Percentiles rank a stretch among this genome's conserved stretches.
Conservation (phyloP, 164 flowering plant species). For the Cinnamomum chago region DNA sequence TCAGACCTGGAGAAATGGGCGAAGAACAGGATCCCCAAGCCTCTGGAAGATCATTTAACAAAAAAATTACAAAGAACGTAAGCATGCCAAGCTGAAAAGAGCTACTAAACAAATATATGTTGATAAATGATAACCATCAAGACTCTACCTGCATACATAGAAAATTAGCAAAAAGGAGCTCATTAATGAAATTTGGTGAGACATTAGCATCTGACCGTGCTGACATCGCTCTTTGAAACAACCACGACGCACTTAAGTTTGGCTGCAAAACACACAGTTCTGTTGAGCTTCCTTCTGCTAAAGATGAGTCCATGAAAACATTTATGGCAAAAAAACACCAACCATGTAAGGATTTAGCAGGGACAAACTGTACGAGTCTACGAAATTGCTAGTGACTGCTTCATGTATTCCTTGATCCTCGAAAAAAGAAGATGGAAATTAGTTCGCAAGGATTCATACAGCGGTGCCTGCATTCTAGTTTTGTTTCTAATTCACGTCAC, state of each 20-base stretch:
- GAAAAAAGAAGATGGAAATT: slow-evolving; percentile 11
- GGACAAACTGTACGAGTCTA: slow-evolving; percentile 76
- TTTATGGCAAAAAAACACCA: slow-evolving; percentile 19
- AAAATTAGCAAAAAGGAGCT: slow-evolving; percentile 77
- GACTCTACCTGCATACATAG: slow-evolving; percentile 72
- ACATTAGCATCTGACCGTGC: slow-evolving; percentile 62
- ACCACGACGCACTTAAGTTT: slow-evolving; percentile 88
- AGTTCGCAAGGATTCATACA: slow-evolving; percentile 2
- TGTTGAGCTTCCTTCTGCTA: not conserved
- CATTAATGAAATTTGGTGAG: slow-evolving; percentile 72
- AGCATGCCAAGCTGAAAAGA: not conserved
- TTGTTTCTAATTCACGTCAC: not conserved
- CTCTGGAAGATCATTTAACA: slow-evolving; percentile 37
- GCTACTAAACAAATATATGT: not conserved
- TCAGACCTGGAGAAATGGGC: slow-evolving; percentile 92
- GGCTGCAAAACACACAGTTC: slow-evolving; percentile 53
- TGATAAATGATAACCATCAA: not conserved
- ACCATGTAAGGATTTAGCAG: slow-evolving; percentile 93
- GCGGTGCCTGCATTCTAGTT: not conserved
- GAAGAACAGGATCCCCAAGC: slow-evolving; percentile 86
- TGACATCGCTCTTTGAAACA: slow-evolving; percentile 98
- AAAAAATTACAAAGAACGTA: not conserved
- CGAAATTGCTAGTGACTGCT: slow-evolving; percentile 54
- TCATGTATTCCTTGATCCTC: slow-evolving; percentile 61
- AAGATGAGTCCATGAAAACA: slow-evolving; percentile 1